Percentiles rank a stretch among this genome's conserved stretches.
Conservation (phyloP, 306 rosid genomes). For the Oemleria cerasiformis region DNA sequence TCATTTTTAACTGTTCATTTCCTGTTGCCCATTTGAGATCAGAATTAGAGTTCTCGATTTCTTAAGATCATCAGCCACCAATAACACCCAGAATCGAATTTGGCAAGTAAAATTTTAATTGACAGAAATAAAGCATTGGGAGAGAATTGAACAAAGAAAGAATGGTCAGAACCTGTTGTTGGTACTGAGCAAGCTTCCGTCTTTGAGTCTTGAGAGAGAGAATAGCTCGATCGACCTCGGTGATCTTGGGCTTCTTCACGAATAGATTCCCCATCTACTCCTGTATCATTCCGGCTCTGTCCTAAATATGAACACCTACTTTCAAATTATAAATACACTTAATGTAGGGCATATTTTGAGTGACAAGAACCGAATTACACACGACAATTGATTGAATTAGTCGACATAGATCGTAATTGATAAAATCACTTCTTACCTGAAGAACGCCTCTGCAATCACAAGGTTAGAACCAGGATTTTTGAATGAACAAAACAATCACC, state of each 20-base stretch:
- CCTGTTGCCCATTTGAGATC: background rate
- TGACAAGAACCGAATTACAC: too few relatives aligned
- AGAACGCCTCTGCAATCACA: too few relatives aligned
- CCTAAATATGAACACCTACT: background rate
- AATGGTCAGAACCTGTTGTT: slow-evolving; percentile 57
- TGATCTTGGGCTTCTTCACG: slow-evolving; percentile 92
- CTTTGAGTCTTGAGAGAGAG: slow-evolving; percentile 94
- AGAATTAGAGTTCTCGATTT: background rate
- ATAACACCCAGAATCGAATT: background rate
- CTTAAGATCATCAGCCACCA: background rate
- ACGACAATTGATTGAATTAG: too few relatives aligned
- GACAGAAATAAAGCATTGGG: background rate
- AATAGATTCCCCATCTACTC: slow-evolving; percentile 79
- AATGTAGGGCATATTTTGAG: too few relatives aligned
- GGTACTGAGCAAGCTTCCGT: slow-evolving; percentile 91
- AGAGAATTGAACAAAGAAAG: slow-evolving; percentile 2
- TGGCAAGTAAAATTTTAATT: background rate
- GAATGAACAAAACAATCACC: too few relatives aligned
- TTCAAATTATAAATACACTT: background rate
- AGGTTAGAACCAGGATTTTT: too few relatives aligned
- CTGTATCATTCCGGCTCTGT: background rate
- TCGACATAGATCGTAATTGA: too few relatives aligned
- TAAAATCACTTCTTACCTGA: too few relatives aligned
- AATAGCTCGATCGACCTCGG: slow-evolving; percentile 94
- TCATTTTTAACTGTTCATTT: background rate